Evolutionary conservation across 371 early-diverging fungal species (phyloP).

Genomic region (Haplosporangium sp.): DNA sequence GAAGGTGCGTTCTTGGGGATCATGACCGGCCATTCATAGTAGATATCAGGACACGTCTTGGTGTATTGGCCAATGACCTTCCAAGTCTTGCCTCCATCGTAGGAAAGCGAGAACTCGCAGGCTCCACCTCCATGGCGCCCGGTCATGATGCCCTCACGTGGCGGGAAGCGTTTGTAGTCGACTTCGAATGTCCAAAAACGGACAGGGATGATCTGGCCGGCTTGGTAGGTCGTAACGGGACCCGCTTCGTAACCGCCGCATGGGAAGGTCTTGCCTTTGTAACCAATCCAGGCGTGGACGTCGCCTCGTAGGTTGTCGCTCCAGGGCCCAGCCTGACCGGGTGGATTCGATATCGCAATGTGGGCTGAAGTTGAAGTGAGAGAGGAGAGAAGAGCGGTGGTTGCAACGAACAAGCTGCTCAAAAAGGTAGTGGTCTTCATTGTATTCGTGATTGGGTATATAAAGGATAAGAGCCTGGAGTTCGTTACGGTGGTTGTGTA

Average conservation of each 20-base stretch:
- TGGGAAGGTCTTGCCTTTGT: slow-evolving; percentile 40
- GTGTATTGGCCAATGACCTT: slow-evolving; percentile 65
- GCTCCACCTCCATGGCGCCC: slow-evolving; percentile 70
- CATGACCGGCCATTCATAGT: slow-evolving; percentile 47
- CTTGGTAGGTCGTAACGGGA: slow-evolving; percentile 34
- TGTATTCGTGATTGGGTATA: neutral
- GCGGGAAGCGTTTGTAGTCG: slow-evolving; percentile 25
- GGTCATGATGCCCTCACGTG: slow-evolving; percentile 8
- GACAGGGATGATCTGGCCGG: slow-evolving; percentile 49
- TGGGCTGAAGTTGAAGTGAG: slow-evolving; percentile 33
- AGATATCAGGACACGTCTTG: slow-evolving; percentile 56
- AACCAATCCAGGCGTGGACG: slow-evolving; percentile 47
- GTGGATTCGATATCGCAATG: slow-evolving; percentile 48
- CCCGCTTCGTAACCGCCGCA: slow-evolving; percentile 47
- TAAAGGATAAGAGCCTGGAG: too few relatives aligned
- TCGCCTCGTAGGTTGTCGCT: slow-evolving; percentile 14
- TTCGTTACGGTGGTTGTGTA: too few relatives aligned
- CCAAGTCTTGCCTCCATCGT: slow-evolving; percentile 70
- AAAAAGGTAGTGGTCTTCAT: slow-evolving; percentile 33
- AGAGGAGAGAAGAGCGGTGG: slow-evolving; percentile 18
- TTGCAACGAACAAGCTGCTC: slow-evolving; percentile 23
- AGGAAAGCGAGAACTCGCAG: slow-evolving; percentile 76
- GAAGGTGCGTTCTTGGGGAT: slow-evolving; percentile 47
- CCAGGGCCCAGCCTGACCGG: slow-evolving; percentile 46
- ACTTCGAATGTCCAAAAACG: slow-evolving; percentile 47